Evolutionary conservation across 768 basidiomycete species (phyloP).

Genomic region (Russula ochroleuca): DNA sequence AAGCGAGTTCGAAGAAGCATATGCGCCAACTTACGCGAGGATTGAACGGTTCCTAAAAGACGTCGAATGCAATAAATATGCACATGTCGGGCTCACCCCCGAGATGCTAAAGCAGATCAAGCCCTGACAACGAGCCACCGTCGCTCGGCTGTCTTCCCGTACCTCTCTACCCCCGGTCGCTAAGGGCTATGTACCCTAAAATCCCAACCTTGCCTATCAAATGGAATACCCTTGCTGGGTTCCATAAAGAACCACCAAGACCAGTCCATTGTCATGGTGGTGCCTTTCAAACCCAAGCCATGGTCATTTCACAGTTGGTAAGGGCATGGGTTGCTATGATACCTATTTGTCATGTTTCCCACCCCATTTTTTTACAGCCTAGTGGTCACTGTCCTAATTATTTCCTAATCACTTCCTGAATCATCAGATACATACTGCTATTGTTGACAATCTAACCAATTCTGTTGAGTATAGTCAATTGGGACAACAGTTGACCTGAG

Average conservation of each 20-base stretch:
- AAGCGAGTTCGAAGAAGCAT: slow-evolving; percentile 18
- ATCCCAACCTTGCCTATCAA: not conserved
- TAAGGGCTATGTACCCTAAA: not conserved
- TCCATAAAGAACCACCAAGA: not conserved
- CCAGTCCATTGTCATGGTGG: not conserved
- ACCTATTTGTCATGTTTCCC: too few relatives aligned
- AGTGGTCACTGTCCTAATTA: not conserved
- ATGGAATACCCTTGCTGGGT: not conserved
- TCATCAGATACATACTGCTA: not conserved
- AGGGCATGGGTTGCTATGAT: too few relatives aligned
- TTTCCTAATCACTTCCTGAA: too few relatives aligned
- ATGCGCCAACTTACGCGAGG: slow-evolving; percentile 5
- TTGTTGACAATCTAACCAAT: not conserved
- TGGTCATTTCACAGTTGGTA: not conserved
- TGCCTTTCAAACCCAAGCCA: not conserved
- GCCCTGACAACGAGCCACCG: not conserved
- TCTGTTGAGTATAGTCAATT: not conserved
- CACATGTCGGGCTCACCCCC: slow-evolving; percentile 12
- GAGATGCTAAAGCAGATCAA: slow-evolving; percentile 6
- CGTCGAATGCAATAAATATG: not conserved
- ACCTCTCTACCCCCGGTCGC: too few relatives aligned
- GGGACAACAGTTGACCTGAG: not conserved
- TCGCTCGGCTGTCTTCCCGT: too few relatives aligned
- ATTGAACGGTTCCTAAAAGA: slow-evolving; percentile 3
- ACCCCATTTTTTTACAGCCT: not conserved